Percentiles rank a stretch among this genome's conserved stretches.
Conservation (phyloP, 2,329 filamentous ascomycete species). For the Trichoderma pleuroti region DNA sequence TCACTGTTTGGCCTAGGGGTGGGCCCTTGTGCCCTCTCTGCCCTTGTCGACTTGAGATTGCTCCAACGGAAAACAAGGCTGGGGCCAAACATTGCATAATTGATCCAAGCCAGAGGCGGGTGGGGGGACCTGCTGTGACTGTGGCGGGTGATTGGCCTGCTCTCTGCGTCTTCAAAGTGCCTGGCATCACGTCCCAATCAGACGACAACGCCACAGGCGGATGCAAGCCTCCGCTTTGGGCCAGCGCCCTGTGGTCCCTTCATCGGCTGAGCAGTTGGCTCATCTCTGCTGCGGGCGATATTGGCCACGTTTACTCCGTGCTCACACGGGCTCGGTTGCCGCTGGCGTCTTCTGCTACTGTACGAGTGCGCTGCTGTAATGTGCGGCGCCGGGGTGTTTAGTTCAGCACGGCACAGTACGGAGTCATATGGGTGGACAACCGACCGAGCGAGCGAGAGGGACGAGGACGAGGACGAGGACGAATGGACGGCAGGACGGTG, state of each 20-base stretch:
- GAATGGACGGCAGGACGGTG: neutral
- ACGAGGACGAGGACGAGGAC: neutral
- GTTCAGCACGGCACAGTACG: neutral
- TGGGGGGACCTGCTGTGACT: neutral
- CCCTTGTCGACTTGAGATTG: conserved; percentile 14
- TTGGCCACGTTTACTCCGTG: conserved; percentile 17
- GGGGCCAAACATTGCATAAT: conserved; percentile 11
- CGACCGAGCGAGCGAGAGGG: neutral
- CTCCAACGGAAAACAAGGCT: conserved; percentile 18
- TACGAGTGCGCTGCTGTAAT: no score
- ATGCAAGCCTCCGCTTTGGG: conserved; percentile 23
- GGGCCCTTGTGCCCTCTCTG: neutral
- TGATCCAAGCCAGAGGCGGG: neutral
- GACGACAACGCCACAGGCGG: conserved; percentile 17
- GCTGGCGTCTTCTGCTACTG: neutral
- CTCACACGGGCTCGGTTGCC: neutral
- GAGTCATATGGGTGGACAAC: neutral
- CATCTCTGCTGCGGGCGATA: conserved; percentile 19
- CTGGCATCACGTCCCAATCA: conserved; percentile 23
- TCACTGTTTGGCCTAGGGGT: conserved; percentile 21
- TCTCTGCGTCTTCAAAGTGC: neutral
- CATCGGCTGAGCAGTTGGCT: conserved; percentile 18
- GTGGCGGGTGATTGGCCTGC: neutral
- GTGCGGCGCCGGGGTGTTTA: conserved; percentile 1
- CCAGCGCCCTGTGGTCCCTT: conserved; percentile 15